Evolutionary conservation across 768 basidiomycete genomes (phyloP), one percentile per base, ranked within the genome.

Genomic region (Leccinum sublutescens): DNA sequence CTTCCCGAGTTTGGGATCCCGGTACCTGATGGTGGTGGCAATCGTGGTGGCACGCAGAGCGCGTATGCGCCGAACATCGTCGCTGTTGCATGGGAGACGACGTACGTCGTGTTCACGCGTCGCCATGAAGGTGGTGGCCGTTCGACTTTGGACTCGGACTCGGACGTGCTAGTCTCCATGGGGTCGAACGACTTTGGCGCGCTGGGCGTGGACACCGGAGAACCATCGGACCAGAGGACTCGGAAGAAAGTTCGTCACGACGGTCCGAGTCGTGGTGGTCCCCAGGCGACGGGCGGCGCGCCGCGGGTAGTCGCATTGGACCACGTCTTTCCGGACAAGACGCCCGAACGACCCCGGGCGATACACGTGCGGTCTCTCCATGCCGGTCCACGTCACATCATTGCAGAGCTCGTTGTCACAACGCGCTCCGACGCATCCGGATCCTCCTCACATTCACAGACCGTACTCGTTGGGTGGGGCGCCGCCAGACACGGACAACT

Each of bases 161-260:
- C 72, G 50, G 89, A 88, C 63, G 67, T 83, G 3, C 62, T 95
- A 29, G 66, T 96, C 23, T 85, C 93, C 2, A 86, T 95, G 80
- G 95, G 95, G 1, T 81, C 86, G 2, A 81, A 95, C 73, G 93
- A 93, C 68, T 93, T 87, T 66, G 93, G 92, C 2, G 87, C 89
- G 69, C 78, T 93, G 49, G 93, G 93, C 1, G 66, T 82, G 49
- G 88, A 58, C 43, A 12, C 43, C 5, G 43, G 43, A 19, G n/a
- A 19, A 8, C 10, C 1, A 60, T 64, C 43, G 10, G 43, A 19
- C n/a, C 40, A 5, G 43, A 45, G 43, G 19, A 12, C 43, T 19
- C n/a, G 19, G 19, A 45, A 45, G 19, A 45, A 19, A 0, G 19
- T 19, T 45, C 43, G 43, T 45, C 43, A 12, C 2, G n/a, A 43